Evolutionary conservation across 2,329 filamentous ascomycete species (phyloP), one percentile per base, ranked within the genome.

Genomic region (Purpureocillium takamizusanense): DNA sequence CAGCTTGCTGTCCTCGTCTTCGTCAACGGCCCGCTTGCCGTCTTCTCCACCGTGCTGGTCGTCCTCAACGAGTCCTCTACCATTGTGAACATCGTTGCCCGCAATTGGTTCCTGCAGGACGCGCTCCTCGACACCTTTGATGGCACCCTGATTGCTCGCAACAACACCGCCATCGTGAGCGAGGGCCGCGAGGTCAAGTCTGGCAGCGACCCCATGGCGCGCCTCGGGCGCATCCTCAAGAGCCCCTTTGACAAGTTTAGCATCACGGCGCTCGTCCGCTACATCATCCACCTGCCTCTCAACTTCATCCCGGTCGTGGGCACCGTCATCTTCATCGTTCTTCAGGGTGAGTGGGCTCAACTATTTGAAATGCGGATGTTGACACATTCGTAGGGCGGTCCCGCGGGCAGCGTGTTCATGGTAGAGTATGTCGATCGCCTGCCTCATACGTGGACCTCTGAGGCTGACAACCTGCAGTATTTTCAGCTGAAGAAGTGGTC

Each of bases 221-320:
- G 72, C 51, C 58, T 81, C 2, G 76, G 76, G 16, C 76, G 71
- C 47, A 62, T 76, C 7, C 47, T 79, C 38, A 78, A 75, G 57
- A 72, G 51, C 34, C 75, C 76, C 1, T 77, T 81, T 47, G 62
- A 68, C 16, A 69, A 67, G 44, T 76, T 76, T 49, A 71, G 70
- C 21, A 69, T 70, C 21, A 76, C 69, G 51, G 78, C 81, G 7
- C 61, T 95, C 33, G 65, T 95, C 30, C 72, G 86, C 43, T 90
- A 90, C 52, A 56, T 94, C 46, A 76, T 95, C 64, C 92, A 94
- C 56, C 69, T 95, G 31, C 89, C 90, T 10, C 71, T 97, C 43
- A 97, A 95, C 65, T 88, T 95, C 56, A 88, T 97, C 37, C 90
- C 90, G 0, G 73, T 95, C 1, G 76, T 95, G 14, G 90, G 90